Percentiles rank a stretch among this genome's conserved stretches.
These are phyloP conservation scores for Creolimax fragrantissima DNA, from an alignment of 78 protist genomes.

Conservation along the genomic window DNA sequence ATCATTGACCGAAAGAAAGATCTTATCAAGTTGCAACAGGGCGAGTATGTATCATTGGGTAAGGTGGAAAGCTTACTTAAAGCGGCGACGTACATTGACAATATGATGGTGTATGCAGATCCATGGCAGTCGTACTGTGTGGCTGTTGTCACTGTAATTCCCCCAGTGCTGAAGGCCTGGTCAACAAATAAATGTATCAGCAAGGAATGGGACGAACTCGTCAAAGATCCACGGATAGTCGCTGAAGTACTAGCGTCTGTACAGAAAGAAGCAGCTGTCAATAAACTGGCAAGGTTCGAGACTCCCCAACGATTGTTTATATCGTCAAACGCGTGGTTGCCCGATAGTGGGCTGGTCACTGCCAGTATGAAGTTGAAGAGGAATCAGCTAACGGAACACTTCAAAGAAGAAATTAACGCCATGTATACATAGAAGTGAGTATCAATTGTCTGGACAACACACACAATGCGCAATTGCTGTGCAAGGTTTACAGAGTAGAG, in stretches of 20 bases:
- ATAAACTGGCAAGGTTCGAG: not conserved
- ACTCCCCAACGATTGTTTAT: not conserved
- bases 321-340: not conserved
- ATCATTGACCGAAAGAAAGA: constrained; percentile 70
- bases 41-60: constrained; percentile 69
- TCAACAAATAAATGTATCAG: not conserved
- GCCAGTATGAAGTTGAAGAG: constrained; percentile 26
- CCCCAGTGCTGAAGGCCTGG: not conserved
- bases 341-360: constrained; percentile 19
- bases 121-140: not conserved
- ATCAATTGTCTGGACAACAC: too few species aligned
- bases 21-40: constrained; percentile 60
- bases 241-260: not conserved
- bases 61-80: constrained; percentile 28
- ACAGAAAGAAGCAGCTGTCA: not conserved
- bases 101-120: constrained; percentile 18
- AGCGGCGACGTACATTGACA: constrained; percentile 1
- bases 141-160: constrained; percentile 43
- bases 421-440: not conserved
- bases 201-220: not conserved
- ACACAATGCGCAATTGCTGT: too few species aligned
- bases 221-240: not conserved
- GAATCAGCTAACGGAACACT: not conserved
- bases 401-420: not conserved
- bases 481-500: too few species aligned